These are phyloP conservation scores for Houttuynia cordata DNA, from an alignment of 164 flowering plant species.

Conservation along the genomic window DNA sequence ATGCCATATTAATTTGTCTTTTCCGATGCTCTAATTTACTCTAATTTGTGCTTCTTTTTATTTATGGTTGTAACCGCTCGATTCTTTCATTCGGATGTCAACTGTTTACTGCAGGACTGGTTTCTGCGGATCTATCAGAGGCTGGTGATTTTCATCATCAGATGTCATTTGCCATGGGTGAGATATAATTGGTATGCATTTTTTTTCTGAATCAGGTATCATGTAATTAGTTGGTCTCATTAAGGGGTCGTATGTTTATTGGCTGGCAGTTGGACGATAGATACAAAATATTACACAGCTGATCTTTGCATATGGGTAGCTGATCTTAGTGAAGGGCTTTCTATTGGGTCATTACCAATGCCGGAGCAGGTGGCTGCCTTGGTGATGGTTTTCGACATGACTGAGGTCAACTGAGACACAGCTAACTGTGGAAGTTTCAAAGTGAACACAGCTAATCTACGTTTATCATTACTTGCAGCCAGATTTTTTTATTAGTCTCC, in stretches of 20 bases:
- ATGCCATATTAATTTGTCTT: too few species aligned
- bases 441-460: not conserved
- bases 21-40: too few species aligned
- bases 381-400: conserved; percentile 86
- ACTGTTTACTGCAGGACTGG: conserved; percentile 33
- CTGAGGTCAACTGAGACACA: conserved; percentile 35
- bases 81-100: not conserved
- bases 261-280: conserved; percentile 62
- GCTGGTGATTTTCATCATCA: conserved; percentile 35
- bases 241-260: not conserved
- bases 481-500: conserved; percentile 47
- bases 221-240: not conserved
- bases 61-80: too few species aligned
- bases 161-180: conserved; percentile 23
- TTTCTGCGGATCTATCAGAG: conserved; percentile 53
- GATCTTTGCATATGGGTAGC: conserved; percentile 79
- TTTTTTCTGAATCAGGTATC: not conserved
- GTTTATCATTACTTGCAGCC: conserved; percentile 32
- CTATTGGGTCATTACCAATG: conserved; percentile 27
- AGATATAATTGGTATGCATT: not conserved
- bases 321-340: conserved; percentile 56
- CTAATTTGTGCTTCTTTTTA: too few species aligned
- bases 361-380: conserved; percentile 44
- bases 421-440: not conserved
- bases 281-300: conserved; percentile 83